Conservation (phyloP, 2,329 filamentous ascomycete species). For the Colletotrichum filicis region DNA sequence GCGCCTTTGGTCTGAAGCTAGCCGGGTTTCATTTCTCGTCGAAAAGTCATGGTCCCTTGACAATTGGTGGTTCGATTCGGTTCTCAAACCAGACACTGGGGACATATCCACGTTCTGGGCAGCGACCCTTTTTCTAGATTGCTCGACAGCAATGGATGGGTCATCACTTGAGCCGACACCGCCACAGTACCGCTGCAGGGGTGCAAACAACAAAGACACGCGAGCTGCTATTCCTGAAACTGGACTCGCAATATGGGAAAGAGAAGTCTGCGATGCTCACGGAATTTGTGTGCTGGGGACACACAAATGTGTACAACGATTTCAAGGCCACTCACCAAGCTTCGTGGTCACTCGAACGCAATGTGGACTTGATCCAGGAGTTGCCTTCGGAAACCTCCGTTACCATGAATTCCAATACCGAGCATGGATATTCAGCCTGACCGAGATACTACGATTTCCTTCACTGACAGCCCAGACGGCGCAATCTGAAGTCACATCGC, state of each 20-base stretch:
- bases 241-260: background rate
- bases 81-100: background rate
- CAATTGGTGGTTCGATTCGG: background rate
- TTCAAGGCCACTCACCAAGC: background rate
- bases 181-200: background rate
- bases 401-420: background rate
- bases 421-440: background rate
- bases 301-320: background rate
- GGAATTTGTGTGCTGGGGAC: background rate
- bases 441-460: background rate
- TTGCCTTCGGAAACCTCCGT: background rate
- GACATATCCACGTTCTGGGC: background rate
- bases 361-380: too few relatives aligned
- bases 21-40: background rate
- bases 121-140: constrained; percentile 16
- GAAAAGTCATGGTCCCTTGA: constrained; percentile 1
- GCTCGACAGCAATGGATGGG: background rate
- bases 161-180: constrained; percentile 11
- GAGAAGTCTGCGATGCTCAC: background rate
- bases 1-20: background rate
- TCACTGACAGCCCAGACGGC: background rate
- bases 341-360: background rate
- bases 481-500: constrained; percentile 25
- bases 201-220: background rate
- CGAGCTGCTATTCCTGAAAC: constrained; percentile 20